Evolutionary conservation across 192 early-diverging fungal species (phyloP), one percentile per base, ranked within the genome.

Genomic region (Coemansia sp.): DNA sequence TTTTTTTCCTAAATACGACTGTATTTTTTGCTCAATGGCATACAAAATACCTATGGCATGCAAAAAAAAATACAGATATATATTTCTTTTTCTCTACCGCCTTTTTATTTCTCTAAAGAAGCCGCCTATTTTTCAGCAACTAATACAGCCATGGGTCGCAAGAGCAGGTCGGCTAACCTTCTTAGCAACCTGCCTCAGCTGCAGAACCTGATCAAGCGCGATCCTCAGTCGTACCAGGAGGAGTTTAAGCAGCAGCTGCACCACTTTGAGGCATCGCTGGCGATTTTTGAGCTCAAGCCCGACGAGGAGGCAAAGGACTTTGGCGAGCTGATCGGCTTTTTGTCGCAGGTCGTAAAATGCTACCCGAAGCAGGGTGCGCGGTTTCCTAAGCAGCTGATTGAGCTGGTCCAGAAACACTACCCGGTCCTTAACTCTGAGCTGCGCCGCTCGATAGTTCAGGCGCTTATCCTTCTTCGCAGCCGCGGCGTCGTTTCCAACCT

Each of bases 151-250:
- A 78, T 78, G 75, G 75, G 63, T 28, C 75, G 67, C 64, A 69
- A 65, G 24, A 48, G 55, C 49, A 68, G 71, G 50, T 68, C 75
- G 28, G 56, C 71, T 11, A 72, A 73, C 59, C 63, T 78, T 55
- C 75, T 78, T 6, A 78, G 60, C 72, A 80, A 99, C 86, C 85
- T 99, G 61, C 93, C 97, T 34, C 95, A 98, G 82, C 85, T 99
- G 61, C 97, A 99, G 82, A 99, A 99, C 78, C 85, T 96, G 50
- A 94, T 99, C 75, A 95, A 96, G 76, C 84, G 97, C 29, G 97
- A 99, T 71, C 88, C 95, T 9, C 72, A 72, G 55, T 95, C 94
- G 18, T 99, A 99, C 83, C 82, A 85, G 53, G 91, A 93, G 46
- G 97, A 99, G 82, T 99, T 99, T 65, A 66, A 85, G 50, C 93